Base-by-base conservation (phyloP, 768 basidiomycete species). In the Rhizopogon rudus region DNA sequence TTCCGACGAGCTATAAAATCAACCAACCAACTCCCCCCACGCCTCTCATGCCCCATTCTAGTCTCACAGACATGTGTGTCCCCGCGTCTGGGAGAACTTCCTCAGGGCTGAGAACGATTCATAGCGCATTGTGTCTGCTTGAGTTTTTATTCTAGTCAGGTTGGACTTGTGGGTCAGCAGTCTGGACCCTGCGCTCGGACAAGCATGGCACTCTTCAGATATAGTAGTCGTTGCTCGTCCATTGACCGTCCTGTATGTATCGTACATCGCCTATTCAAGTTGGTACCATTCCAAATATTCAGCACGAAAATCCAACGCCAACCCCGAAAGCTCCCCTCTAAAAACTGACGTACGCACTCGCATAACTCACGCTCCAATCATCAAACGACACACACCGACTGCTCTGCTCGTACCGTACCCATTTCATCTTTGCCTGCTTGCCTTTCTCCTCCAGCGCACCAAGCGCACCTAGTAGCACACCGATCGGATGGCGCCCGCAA, bases 291-390 rank as follows among this genome's bases (percentile, higher is more conserved):
- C 31, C 31, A 33, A 9, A 9, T 33, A 33, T 33, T 33, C 31
- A 8, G 31, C 31, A 33, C 8, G 7, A 33, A 31, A 33, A 33
- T 6, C 4, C 25, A 25, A 25, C 25, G 25, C 25, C 4, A 25
- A 25, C 25, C 25, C 22, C 25, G 25, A 25, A 25, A 25, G 25
- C 2, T 37, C 35, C 13, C 48, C 20, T 49, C 48, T 49, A 49
- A 49, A 91, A 81, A 37, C 74, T 78, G 43, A 92, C 73, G 72
- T 85, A 93, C 31, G 87, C 97, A 67, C 94, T 96, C 7, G 94
- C 95, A 66, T 99, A 99, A 70, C 93, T 96, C 20, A 99, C 97
- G 65, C 96, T 98, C 35, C 88, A 91, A 68, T 94, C 91, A 45
- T 76, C 71, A 52, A 88, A 65, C 16, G 71, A 81, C 60, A 75